Base-by-base conservation (phyloP, 2,329 filamentous ascomycete species). In the Venturia nashicola region DNA sequence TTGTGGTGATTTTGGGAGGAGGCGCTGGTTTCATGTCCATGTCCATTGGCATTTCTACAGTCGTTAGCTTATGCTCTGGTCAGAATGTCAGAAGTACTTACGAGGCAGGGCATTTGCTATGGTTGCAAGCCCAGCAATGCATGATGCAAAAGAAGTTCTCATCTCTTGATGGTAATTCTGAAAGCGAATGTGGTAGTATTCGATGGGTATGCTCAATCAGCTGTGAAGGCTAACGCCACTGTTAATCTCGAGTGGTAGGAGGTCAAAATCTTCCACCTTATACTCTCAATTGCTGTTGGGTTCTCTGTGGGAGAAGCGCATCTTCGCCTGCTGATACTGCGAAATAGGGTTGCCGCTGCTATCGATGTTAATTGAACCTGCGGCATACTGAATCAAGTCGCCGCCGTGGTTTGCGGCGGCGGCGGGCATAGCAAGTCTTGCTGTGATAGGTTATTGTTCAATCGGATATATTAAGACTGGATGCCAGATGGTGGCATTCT, bases 11-110 rank as follows among this genome's bases (percentile, higher is more conserved):
- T 16, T 57, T 57, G 51, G 51, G 27, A 57, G 27, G 27, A n/a
- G 51, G 27, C 14, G 51, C 51, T 3, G 51, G 51, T 57, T 34
- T 36, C 51, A 57, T 57, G 32, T 57, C 27, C 27, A 36, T 36
- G n/a, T 57, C 51, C 51, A 57, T 57, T 57, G 51, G 51, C 51
- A 57, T 57, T 57, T 57, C 51, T 57, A 36, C 18, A 6, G 14
- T 34, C 8, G 27, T 57, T 27, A 57, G 51, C 23, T 20, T 36
- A 36, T n/a, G 27, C 32, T 57, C 23, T 57, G 7, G 1, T 36
- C 23, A 18, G n/a, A 12, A n/a, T 36, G 8, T 9, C 8, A 34
- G 3, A 20, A 18, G 5, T 36, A 57, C 51, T 20, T 57, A 57
- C 51, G 51, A 57, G 51, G 51, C 27, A 57, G 16, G 32, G 51